A percentile compares a stretch with the other conserved stretches of the same genome.
Evolutionary conservation across 148 eudicot genomes (phyloP).

Genomic region (Rhododendron griersonianum): DNA sequence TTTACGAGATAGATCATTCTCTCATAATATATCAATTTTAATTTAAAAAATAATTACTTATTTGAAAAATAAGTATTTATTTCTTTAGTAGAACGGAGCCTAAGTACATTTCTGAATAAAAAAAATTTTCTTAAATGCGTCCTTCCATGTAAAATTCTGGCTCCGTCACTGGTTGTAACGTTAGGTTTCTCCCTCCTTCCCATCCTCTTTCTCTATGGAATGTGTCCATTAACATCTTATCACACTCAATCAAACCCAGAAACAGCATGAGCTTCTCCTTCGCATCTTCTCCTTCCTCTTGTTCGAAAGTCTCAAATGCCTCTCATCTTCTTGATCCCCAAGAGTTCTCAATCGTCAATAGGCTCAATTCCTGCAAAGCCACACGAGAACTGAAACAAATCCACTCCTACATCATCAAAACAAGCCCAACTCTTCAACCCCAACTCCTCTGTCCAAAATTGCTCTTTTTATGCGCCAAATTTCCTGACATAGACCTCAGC

Average conservation of each 20-base stretch:
- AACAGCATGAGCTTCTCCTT: not conserved
- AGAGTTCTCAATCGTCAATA: slow-evolving; percentile 6
- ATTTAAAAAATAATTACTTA: no score
- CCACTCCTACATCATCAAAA: slow-evolving; percentile 22
- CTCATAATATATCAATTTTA: no score
- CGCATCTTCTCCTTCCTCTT: not conserved
- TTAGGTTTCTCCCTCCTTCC: no score
- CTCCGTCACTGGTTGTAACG: rapidly evolving
- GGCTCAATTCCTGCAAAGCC: slow-evolving; percentile 21
- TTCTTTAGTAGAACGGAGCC: no score
- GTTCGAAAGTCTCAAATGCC: not conserved
- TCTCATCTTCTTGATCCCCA: not conserved
- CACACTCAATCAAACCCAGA: not conserved
- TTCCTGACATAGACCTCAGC: slow-evolving; percentile 10
- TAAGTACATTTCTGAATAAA: no score
- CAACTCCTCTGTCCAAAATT: slow-evolving; percentile 15
- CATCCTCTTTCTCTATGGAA: no score
- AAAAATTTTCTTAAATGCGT: no score
- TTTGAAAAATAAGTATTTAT: no score
- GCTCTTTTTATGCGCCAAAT: slow-evolving; percentile 9
- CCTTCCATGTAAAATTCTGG: no score
- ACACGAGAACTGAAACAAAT: slow-evolving; percentile 25
- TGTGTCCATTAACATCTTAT: not conserved
- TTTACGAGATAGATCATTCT: no score
- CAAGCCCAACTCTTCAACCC: slow-evolving; percentile 17